Conservation (phyloP, 2,329 filamentous ascomycete species). For the Calonectria fujianensis region DNA sequence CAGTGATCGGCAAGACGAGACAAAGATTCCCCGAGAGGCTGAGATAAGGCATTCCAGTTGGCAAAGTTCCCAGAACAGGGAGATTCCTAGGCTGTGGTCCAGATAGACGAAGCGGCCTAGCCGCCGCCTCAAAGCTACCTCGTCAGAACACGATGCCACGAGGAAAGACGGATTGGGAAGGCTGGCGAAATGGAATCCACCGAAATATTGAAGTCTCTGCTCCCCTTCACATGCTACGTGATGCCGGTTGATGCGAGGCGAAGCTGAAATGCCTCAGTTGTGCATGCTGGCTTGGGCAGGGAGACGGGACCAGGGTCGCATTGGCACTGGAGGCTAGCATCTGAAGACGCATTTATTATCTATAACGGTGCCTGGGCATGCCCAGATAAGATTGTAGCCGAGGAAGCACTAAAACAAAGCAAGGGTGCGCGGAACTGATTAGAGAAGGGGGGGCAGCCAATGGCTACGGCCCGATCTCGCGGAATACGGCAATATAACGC, state of each 20-base stretch:
- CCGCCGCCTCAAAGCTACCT: neutral
- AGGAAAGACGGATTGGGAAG: neutral
- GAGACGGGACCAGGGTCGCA: neutral
- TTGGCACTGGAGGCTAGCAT: neutral
- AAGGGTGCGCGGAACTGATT: constrained; percentile 13
- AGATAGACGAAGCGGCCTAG: neutral
- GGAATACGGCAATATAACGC: neutral
- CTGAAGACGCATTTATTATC: constrained; percentile 12
- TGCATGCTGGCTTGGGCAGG: neutral
- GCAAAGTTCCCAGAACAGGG: neutral
- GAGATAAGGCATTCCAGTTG: neutral
- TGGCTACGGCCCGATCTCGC: constrained; percentile 7
- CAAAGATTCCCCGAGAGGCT: constrained; percentile 17
- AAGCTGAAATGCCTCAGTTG: constrained; percentile 25
- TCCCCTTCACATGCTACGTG: constrained; percentile 3
- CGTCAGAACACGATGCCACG: too few species aligned
- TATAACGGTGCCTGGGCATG: constrained; percentile 9
- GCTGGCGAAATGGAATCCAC: neutral
- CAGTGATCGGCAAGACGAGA: neutral
- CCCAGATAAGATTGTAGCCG: constrained; percentile 12
- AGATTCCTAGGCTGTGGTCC: neutral
- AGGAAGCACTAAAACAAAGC: constrained; percentile 10
- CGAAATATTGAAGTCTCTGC: neutral
- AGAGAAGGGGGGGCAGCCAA: neutral
- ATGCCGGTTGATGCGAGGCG: neutral